Evolutionary conservation across 1,139 yeast genomes (phyloP).

Genomic region (Magnusiomyces sp.): DNA sequence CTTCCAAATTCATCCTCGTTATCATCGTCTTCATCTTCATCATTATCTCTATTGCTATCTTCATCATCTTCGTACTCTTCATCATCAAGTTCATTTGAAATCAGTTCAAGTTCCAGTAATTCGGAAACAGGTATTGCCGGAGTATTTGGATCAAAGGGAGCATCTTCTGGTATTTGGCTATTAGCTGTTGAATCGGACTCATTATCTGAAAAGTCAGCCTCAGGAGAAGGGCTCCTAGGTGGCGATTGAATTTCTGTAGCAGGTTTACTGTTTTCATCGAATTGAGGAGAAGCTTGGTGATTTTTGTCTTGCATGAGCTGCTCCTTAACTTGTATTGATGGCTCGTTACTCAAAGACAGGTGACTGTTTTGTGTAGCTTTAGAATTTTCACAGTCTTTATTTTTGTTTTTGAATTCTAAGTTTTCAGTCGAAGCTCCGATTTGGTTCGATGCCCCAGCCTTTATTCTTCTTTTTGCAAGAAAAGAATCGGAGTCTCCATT

Average conservation of each 20-base stretch:
- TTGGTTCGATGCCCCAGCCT: slow-evolving; percentile 3
- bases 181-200: neutral
- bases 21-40: too few species aligned
- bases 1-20: slow-evolving; percentile 35
- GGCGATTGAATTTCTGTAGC: too few species aligned
- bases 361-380: too few species aligned
- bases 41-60: slow-evolving; percentile 33
- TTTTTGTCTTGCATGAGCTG: too few species aligned
- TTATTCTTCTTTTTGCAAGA: slow-evolving; percentile 1
- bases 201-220: too few species aligned
- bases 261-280: too few species aligned
- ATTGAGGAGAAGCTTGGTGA: too few species aligned
- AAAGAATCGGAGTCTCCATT: slow-evolving; percentile 11
- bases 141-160: neutral
- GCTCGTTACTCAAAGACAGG: too few species aligned
- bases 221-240: too few species aligned
- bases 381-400: too few species aligned
- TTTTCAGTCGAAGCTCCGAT: slow-evolving; percentile 5
- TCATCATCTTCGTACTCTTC: slow-evolving; percentile 26
- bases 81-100: slow-evolving; percentile 48
- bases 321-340: too few species aligned
- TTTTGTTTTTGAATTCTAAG: too few species aligned
- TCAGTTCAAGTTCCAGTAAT: slow-evolving; percentile 41
- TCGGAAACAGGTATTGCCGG: slow-evolving; percentile 42
- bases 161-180: slow-evolving; percentile 4